Evolutionary conservation across 148 eudicot genomes (phyloP), one percentile per base, ranked within the genome.

Genomic region (Persicaria tinctoria): DNA sequence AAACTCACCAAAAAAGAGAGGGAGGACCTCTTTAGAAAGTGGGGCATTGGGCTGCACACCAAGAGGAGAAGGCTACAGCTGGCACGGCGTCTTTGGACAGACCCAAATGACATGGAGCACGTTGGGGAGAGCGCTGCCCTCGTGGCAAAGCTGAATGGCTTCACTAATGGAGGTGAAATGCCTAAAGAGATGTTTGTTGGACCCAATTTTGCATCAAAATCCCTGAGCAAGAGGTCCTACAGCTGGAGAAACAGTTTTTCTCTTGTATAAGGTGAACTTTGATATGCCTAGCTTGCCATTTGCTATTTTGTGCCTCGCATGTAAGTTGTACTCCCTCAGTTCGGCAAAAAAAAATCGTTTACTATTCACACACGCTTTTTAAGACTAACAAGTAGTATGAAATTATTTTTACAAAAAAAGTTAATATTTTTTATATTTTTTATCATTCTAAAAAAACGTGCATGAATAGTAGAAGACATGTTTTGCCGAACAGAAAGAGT

Each of bases 171-270:
- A 53, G 80, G 80, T 73, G 81, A 85, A 46, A 82, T 87, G 12
- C 90, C 92, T 0, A 92, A 96, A 78, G 97, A 92, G 81, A 87
- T 89, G 86, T 85, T 96, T 72, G 87, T 96, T 48, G 99, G 92
- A 73, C 87, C 93, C 1, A 92, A 84, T 78, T 74, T 89, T 76
- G 51, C 82, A 27, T 95, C 46, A 96, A 86, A 76, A 76, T 68
- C 83, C n/a, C 32, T 80, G 1, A 83, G 62, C 69, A 57, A 75
- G 64, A 81, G 83, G 77, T 84, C 96, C 11, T 89, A 81, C 56
- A 86, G 88, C 78, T 87, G 90, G 93, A 86, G 79, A 75, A 68
- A 76, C 63, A 46, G 74, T 77, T 74, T 41, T 23, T 74, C 20
- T 73, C 46, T 11, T 18, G 74, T 48, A 46, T 71, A 48, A 7